Conservation (phyloP, 805 yeast genomes). For the Sugiyamaella floridensis region DNA sequence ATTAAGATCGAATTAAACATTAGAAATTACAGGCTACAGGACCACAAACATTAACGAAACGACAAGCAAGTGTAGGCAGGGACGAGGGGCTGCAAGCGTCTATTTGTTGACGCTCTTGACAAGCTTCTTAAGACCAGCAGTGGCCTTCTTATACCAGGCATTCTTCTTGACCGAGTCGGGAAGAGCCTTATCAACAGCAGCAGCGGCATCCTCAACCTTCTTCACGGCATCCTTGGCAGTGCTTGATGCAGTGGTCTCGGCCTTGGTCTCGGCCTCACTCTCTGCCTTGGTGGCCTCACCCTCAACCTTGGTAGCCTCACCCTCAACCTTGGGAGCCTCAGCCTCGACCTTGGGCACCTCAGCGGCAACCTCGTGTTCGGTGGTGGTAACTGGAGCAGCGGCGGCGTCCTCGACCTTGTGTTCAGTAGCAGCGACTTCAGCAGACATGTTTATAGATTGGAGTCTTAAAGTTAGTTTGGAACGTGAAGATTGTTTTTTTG, state of each 20-base stretch:
- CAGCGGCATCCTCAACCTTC: conserved; percentile 14
- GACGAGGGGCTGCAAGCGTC: not conserved
- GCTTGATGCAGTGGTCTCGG: conserved; percentile 2
- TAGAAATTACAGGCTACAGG: conserved; percentile 6
- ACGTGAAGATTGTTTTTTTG: not conserved
- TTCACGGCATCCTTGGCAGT: conserved; percentile 12
- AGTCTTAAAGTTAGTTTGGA: too few relatives aligned
- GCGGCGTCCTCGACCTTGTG: not conserved
- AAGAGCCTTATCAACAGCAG: conserved; percentile 15
- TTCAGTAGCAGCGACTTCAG: not conserved
- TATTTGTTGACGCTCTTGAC: conserved; percentile 27
- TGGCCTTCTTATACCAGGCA: conserved; percentile 22
- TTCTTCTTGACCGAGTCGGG: conserved; percentile 24
- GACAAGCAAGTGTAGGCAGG: not conserved
- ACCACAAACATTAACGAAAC: not conserved
- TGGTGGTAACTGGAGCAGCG: conserved; percentile 2
- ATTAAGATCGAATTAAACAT: not conserved
- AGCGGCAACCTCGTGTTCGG: conserved; percentile 2
- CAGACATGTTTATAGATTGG: not conserved
- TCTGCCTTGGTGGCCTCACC: conserved; percentile 7
- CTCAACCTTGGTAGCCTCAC: conserved; percentile 15
- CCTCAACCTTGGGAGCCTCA: conserved; percentile 8
- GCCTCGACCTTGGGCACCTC: conserved; percentile 8
- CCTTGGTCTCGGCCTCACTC: conserved; percentile 5
- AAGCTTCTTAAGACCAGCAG: conserved; percentile 24